Base-by-base conservation (phyloP, 2,329 filamentous ascomycete genomes). In the Corniculantispora saksenae region DNA sequence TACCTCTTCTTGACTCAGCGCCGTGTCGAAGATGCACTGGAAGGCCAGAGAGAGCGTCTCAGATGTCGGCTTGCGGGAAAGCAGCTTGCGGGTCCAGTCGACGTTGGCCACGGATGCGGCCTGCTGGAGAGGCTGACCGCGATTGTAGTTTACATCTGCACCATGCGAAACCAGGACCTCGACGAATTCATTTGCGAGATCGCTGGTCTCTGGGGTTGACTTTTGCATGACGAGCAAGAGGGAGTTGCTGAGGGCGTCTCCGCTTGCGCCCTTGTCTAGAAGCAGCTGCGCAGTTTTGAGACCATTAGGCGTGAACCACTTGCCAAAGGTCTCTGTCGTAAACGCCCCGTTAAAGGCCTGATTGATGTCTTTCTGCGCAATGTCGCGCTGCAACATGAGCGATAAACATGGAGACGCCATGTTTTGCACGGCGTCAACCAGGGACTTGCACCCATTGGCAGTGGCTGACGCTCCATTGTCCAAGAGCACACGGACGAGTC, bases 11-110 rank as follows among this genome's bases (percentile, higher is more conserved):
- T 88, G 84, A 2, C 81, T 71, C 1, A 84, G 72, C 0, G 80
- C 77, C 0, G 81, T 80, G 54, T 83, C 81, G 57, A 90, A 84
- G 1, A 90, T 81, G 40, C 79, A 81, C 23, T 85, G 83, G 61
- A 90, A 84, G 0, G 84, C 84, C 65, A 80, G 74, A 0, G 82
- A 82, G 1, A 89, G 73, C 0, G 84, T 79, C 53, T 81, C 78
- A 1, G 81, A 77, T 5, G 79, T 81, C 0, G 87, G 85, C 10
- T 80, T 79, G 61, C 82, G 78, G 5, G 77, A 73, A 7, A 89
- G 76, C 25, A 90, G 77, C 55, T 80, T 76, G 56, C 74, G 76
- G 2, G 86, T 82, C 67, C 89, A 80, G 15, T 78, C 76, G 6
- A 78, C 72, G 57, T 86, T 81, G 8, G 82, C 85, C 51, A 79